Conservation (phyloP, 2,329 filamentous ascomycete species). For the Metarhizium guizhouense region DNA sequence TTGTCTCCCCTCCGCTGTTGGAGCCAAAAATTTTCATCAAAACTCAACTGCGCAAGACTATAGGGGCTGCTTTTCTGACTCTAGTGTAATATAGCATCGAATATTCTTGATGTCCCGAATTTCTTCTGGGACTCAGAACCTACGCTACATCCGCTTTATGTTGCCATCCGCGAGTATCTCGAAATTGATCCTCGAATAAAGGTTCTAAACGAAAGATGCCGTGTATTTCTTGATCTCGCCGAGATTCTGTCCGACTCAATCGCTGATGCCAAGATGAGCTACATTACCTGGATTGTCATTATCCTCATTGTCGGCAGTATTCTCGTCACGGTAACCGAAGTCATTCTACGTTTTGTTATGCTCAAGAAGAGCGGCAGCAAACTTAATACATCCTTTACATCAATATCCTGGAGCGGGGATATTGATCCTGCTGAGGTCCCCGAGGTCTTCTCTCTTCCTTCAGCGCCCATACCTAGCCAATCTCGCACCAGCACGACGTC, state of each 20-base stretch:
- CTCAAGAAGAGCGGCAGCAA: constrained; percentile 30
- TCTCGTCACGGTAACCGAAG: constrained; percentile 81
- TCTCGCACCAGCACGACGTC: background rate
- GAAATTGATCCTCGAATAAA: constrained; percentile 95
- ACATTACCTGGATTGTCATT: constrained; percentile 97
- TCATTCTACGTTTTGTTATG: constrained; percentile 76
- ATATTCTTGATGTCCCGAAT: constrained; percentile 90
- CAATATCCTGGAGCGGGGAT: constrained; percentile 9
- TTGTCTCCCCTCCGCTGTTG: background rate
- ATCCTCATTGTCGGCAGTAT: constrained; percentile 87
- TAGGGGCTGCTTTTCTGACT: background rate
- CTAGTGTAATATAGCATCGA: constrained; percentile 54
- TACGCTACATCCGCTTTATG: constrained; percentile 87
- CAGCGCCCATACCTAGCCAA: constrained; percentile 2
- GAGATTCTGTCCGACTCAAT: constrained; percentile 91
- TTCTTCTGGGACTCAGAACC: constrained; percentile 99
- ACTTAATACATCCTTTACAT: constrained; percentile 7
- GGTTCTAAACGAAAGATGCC: constrained; percentile 92
- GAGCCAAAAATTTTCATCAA: background rate
- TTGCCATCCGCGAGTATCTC: constrained; percentile 89
- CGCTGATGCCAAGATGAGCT: constrained; percentile 89
- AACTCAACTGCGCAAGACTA: background rate
- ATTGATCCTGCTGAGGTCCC: constrained; percentile 9
- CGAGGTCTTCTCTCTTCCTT: constrained; percentile 11
- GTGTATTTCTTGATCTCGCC: constrained; percentile 91